Evolutionary conservation across 129 eudicot species (phyloP).

Genomic region (Apium graveolens): DNA sequence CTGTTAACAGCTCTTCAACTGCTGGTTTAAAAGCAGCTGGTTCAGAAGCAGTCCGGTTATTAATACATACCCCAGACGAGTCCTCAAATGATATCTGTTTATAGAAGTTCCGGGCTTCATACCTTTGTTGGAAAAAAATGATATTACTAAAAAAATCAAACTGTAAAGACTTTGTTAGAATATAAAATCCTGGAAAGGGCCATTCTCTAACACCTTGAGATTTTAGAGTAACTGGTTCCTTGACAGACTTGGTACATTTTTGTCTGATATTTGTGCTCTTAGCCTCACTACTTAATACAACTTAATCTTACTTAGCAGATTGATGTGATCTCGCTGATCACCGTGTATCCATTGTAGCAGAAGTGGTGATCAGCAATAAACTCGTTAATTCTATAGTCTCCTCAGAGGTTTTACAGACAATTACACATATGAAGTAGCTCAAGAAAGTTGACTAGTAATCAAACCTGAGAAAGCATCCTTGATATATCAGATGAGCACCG

Average conservation of each 20-base stretch:
- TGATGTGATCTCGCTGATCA: neutral
- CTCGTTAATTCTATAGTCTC: neutral
- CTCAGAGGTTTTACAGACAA: neutral
- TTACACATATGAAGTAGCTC: neutral
- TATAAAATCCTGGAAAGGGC: too few species aligned
- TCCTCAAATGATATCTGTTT: conserved; percentile 26
- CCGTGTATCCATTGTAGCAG: too few species aligned
- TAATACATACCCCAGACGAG: conserved; percentile 18
- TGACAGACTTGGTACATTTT: too few species aligned
- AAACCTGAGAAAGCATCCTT: conserved; percentile 34
- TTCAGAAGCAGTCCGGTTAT: conserved; percentile 19
- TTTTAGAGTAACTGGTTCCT: too few species aligned
- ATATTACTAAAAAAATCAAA: neutral
- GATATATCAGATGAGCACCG: conserved; percentile 38
- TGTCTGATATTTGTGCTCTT: too few species aligned
- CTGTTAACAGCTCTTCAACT: conserved; percentile 11
- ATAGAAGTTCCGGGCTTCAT: conserved; percentile 31
- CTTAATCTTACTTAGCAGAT: neutral
- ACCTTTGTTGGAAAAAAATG: conserved; percentile 10
- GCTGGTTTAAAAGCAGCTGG: conserved; percentile 18
- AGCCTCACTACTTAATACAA: neutral
- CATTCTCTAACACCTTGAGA: too few species aligned
- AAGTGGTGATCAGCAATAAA: too few species aligned
- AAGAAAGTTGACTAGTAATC: neutral
- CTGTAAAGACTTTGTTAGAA: neutral